Evolutionary conservation across 495 filamentous ascomycete species (phyloP).

Genomic region (Amorphotheca resinae): DNA sequence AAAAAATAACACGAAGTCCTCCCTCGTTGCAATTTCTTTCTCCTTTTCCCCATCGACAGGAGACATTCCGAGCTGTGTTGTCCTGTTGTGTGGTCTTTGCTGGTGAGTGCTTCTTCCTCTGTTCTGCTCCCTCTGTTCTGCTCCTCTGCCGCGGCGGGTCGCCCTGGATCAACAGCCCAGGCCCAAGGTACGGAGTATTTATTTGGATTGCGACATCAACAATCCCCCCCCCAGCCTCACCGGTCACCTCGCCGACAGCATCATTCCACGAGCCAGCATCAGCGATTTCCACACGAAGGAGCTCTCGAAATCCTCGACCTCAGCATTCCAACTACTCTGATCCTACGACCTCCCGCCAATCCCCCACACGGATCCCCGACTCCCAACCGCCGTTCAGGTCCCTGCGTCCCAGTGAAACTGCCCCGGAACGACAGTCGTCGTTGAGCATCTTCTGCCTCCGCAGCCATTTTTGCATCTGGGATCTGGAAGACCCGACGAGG

Average conservation of each 20-base stretch:
- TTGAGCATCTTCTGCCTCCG: too few species aligned
- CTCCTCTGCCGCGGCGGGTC: not conserved
- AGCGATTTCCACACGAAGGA: too few species aligned
- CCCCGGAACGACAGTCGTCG: constrained; percentile 4
- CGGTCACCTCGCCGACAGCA: not conserved
- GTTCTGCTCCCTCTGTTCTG: not conserved
- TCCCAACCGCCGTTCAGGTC: not conserved
- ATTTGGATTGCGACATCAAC: constrained; percentile 16
- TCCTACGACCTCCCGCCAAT: too few species aligned
- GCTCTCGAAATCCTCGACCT: too few species aligned
- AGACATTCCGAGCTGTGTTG: not conserved
- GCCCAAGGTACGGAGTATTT: constrained; percentile 9
- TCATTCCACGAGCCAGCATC: not conserved
- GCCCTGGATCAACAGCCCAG: not conserved
- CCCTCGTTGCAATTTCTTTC: constrained; percentile 2
- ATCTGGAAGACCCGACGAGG: constrained; percentile 4
- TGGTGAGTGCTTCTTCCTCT: constrained; percentile 8
- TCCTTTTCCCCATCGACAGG: not conserved
- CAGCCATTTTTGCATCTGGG: too few species aligned
- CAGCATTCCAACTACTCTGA: too few species aligned
- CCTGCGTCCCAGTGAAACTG: not conserved
- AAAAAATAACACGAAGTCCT: constrained; percentile 7
- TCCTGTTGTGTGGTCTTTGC: constrained; percentile 1
- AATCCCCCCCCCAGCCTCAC: constrained; percentile 7
- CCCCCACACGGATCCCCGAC: not conserved